phyloP scores from a whole-genome alignment of 2,329 filamentous ascomycete genomes.

The Diaporthe nobilis region DNA sequence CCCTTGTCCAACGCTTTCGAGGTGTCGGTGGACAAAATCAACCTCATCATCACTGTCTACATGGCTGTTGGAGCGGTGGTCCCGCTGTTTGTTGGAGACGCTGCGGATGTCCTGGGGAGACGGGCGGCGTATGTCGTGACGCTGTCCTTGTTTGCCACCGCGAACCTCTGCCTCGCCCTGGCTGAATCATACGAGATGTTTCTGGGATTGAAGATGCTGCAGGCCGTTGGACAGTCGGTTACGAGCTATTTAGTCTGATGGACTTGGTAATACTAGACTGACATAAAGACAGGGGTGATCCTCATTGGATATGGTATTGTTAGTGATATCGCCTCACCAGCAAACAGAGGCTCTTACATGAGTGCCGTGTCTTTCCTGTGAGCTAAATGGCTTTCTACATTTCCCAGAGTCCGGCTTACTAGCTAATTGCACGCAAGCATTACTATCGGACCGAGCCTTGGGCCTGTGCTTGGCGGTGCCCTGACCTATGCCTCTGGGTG shows the following conservation, averaged over 20 bases:
- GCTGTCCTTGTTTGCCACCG: background rate
- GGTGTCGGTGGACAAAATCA: background rate
- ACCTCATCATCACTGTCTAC: background rate
- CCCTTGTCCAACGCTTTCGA: background rate
- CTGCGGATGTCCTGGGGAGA: background rate
- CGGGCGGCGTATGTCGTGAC: slow-evolving; percentile 14
- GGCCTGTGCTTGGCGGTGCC: slow-evolving; percentile 52
- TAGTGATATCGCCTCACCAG: slow-evolving; percentile 11
- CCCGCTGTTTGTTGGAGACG: background rate
- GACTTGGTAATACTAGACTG: background rate
- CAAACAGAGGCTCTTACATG: slow-evolving; percentile 16
- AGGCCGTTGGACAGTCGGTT: slow-evolving; percentile 13
- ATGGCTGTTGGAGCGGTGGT: slow-evolving; percentile 13
- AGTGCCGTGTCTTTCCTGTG: slow-evolving; percentile 17
- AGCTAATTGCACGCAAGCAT: background rate
- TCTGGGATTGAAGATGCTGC: background rate
- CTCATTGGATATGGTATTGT: slow-evolving; percentile 15
- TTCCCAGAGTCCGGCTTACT: no score
- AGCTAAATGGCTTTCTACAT: background rate
- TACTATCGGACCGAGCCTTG: slow-evolving; percentile 43
- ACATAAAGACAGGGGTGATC: background rate
- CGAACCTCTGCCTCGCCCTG: slow-evolving; percentile 11
- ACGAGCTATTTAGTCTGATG: background rate
- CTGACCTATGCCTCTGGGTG: slow-evolving; percentile 52
- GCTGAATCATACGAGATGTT: background rate